Base-by-base conservation (phyloP, 1,284 basidiomycete species). In the Irpex sp. region DNA sequence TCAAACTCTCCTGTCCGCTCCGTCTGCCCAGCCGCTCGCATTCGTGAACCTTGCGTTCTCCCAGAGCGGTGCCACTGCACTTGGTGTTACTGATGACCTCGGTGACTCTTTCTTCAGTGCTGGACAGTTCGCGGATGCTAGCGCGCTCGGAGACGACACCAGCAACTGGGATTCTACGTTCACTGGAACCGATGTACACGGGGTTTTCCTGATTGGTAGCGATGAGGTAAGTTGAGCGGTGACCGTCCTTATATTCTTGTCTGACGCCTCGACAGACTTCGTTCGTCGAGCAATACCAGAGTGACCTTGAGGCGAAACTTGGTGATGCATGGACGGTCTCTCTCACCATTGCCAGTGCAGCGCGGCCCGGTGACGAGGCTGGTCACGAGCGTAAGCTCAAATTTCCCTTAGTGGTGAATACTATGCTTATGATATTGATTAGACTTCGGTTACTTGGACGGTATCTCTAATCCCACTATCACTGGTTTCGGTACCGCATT, bases 401-500 rank as follows among this genome's bases (percentile, higher is more conserved):
- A 7, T 60, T 66, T n/a, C 70, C 71, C 26, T 56, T 37, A 7
- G 17, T 37, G 54, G 8, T n/a, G 35, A n/a, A 37, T 15, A 26
- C 13, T 21, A 37, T 26, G 17, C 15, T 21, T 56, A 21, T n/a
- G 31, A 56, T 47, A 11, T 5, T 15, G 6, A n/a, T 3, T 17
- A 61, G 67, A 70, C 59, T 72, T 72, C 56, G 72, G 72, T 33
- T 73, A 60, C 39, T 49, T 59, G 56, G 72, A 71, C 47, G 69
- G 71, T 21, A 64, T 72, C 15, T 71, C 72, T 7, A 71, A 74
- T 59, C 72, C 72, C 19, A 63, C 70, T 50, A 62, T 76, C 35
- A 65, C 70, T 60, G 74, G 74, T 11, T 74, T 74, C 60, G 74
- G 73, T 33, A 72, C 74, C 57, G 69, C 69, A 33, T 57, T 66